Conservation (phyloP, 257 asterid genomes). For the Cruciata laevipes region DNA sequence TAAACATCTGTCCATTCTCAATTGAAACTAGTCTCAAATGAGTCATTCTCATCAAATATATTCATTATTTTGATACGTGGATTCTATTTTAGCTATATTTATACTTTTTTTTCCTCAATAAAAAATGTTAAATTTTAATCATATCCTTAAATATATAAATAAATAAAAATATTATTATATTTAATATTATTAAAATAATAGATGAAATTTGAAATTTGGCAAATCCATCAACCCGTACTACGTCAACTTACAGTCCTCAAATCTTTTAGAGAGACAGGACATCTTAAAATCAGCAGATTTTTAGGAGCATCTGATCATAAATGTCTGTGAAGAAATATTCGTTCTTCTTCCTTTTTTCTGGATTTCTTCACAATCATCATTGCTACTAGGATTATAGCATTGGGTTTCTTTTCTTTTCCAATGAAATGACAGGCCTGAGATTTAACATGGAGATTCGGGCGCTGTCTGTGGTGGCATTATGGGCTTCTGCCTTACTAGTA, state of each 20-base stretch:
- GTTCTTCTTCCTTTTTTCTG: neutral
- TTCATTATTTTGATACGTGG: too few relatives aligned
- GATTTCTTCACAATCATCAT: neutral
- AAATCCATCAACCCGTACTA: too few relatives aligned
- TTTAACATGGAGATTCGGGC: constrained; percentile 11
- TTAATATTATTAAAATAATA: too few relatives aligned
- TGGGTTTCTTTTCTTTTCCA: neutral
- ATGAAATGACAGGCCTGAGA: neutral
- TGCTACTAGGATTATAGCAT: neutral
- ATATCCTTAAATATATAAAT: too few relatives aligned
- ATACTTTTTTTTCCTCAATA: too few relatives aligned
- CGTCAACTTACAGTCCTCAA: neutral
- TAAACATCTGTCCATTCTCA: too few relatives aligned
- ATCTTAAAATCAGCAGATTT: neutral
- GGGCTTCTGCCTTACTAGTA: constrained; percentile 7
- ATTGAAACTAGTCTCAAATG: too few relatives aligned
- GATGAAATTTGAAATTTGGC: too few relatives aligned
- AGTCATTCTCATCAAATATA: too few relatives aligned
- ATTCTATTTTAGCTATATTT: too few relatives aligned
- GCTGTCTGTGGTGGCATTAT: neutral
- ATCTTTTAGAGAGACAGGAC: neutral
- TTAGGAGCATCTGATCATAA: neutral
- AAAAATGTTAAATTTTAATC: too few relatives aligned
- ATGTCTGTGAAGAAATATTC: neutral
- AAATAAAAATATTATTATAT: too few relatives aligned